These are phyloP conservation scores for Musa itinerans DNA, from an alignment of 176 grass and related monocot species.

Conservation along the genomic window DNA sequence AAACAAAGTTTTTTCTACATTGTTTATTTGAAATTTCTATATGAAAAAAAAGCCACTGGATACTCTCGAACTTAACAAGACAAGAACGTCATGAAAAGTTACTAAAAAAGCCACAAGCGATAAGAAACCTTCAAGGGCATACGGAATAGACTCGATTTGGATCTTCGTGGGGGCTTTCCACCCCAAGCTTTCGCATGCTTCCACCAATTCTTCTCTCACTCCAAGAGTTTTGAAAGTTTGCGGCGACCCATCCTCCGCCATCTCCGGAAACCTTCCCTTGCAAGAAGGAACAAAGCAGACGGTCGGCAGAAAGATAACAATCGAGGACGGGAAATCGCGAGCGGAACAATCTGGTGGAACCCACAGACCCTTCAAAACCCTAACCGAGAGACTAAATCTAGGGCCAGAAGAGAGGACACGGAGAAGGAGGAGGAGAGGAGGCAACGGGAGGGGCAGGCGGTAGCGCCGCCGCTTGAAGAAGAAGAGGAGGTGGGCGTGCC, in stretches of 20 bases:
- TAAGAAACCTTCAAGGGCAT: slow-evolving; percentile 40
- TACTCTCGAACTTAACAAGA: no score
- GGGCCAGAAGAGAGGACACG: no score
- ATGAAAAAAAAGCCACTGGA: no score
- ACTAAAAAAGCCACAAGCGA: not conserved
- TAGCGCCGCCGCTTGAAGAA: no score
- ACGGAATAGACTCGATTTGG: slow-evolving; percentile 42
- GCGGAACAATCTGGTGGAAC: no score
- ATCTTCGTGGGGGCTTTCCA: slow-evolving; percentile 51
- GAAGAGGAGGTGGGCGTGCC: no score
- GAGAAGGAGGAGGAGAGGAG: no score
- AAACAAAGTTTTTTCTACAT: not conserved
- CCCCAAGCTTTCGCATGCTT: slow-evolving; percentile 45
- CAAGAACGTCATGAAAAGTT: not conserved
- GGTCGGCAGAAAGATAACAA: not conserved
- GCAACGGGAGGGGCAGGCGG: no score
- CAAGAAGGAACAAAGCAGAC: not conserved
- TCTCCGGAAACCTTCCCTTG: not conserved
- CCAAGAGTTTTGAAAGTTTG: slow-evolving; percentile 50
- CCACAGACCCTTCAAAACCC: no score
- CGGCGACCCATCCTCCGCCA: not conserved
- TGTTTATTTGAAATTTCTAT: not conserved
- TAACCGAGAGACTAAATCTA: no score
- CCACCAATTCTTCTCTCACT: slow-evolving; percentile 38
- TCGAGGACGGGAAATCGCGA: no score